Conservation (phyloP, 2,329 filamentous ascomycete species). For the Chrysoporthe deuterocubensis region DNA sequence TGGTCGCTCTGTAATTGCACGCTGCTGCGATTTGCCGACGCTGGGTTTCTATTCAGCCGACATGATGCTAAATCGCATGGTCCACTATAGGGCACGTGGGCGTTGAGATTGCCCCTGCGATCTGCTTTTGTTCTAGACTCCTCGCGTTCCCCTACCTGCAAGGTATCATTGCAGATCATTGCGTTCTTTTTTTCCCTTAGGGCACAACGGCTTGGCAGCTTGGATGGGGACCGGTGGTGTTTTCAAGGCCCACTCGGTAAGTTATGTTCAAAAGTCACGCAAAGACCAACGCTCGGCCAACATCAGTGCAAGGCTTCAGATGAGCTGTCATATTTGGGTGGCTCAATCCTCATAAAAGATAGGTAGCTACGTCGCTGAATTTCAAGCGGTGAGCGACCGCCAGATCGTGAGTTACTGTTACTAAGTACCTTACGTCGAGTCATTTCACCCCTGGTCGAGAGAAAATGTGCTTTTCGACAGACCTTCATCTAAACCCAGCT, state of each 20-base stretch:
- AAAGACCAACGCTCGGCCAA: background rate
- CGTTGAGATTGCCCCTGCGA: background rate
- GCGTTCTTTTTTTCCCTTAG: background rate
- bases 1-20: no score
- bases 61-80: no score
- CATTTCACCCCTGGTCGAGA: background rate
- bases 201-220: background rate
- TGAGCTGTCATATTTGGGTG: background rate
- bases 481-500: background rate
- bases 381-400: background rate
- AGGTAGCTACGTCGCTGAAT: background rate
- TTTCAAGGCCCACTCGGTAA: background rate
- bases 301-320: background rate
- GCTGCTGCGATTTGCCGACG: no score
- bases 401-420: background rate
- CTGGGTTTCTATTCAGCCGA: no score
- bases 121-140: background rate
- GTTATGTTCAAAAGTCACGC: background rate
- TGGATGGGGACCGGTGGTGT: background rate
- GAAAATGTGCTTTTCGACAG: background rate
- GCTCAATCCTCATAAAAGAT: background rate
- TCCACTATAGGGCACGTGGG: background rate
- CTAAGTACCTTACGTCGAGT: no score
- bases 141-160: background rate
- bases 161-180: slow-evolving; percentile 2